These are phyloP conservation scores for Collariella sp. DNA, from an alignment of 495 filamentous ascomycete genomes.

Conservation along the genomic window DNA sequence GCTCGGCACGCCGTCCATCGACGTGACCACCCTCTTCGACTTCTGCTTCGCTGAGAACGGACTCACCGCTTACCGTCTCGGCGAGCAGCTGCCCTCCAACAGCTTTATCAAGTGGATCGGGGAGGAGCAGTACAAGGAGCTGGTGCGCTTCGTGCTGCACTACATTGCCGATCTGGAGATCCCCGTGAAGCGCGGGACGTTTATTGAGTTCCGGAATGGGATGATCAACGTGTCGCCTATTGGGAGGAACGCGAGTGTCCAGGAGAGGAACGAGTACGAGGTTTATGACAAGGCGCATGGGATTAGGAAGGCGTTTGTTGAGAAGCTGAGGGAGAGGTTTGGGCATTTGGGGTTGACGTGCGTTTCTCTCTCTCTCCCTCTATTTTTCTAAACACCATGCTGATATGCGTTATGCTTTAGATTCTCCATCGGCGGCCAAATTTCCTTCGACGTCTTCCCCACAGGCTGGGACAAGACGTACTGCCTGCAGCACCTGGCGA, in stretches of 20 bases:
- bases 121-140: constrained; percentile 81
- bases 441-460: constrained; percentile 97
- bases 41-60: constrained; percentile 96
- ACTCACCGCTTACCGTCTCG: constrained; percentile 78
- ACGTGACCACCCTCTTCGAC: constrained; percentile 79
- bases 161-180: constrained; percentile 83
- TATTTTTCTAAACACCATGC: not conserved
- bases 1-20: constrained; percentile 54
- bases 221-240: constrained; percentile 94
- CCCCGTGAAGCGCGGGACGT: constrained; percentile 90
- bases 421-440: constrained; percentile 90
- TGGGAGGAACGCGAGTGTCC: constrained; percentile 76
- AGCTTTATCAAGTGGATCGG: constrained; percentile 91
- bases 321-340: constrained; percentile 69
- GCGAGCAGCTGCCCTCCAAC: constrained; percentile 58
- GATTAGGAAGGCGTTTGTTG: constrained; percentile 63
- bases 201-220: constrained; percentile 92
- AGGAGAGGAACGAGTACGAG: constrained; percentile 74
- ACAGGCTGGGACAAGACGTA: constrained; percentile 98
- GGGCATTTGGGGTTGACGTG: constrained; percentile 76
- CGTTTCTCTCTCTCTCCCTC: constrained; percentile 25
- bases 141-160: constrained; percentile 77
- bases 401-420: constrained; percentile 31
- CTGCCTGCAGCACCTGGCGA: constrained; percentile 78
- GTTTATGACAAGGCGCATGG: constrained; percentile 67